phyloP scores from a whole-genome alignment of 2,329 filamentous ascomycete genomes.

The Amphichorda felina region DNA sequence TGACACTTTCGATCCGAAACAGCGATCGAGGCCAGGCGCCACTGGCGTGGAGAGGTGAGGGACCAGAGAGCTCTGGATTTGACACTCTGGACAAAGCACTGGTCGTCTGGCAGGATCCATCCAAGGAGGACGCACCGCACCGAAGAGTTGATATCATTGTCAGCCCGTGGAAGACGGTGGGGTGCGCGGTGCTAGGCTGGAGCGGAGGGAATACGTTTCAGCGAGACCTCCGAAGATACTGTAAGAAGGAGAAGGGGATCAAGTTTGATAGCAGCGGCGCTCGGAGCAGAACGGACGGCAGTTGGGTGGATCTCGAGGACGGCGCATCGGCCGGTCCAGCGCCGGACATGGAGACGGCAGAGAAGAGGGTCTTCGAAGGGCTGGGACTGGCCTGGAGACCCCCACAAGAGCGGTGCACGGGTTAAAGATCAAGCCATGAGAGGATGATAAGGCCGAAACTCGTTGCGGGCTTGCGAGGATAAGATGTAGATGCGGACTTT shows the following conservation, averaged over 20 bases:
- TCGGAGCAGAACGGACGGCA: constrained; percentile 51
- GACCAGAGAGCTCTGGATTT: constrained; percentile 47
- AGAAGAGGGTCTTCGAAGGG: constrained; percentile 69
- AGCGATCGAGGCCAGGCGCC: constrained; percentile 59
- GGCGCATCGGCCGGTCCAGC: constrained; percentile 25
- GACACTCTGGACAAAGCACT: constrained; percentile 86
- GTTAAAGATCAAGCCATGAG: constrained; percentile 21
- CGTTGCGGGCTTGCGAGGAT: too few species aligned
- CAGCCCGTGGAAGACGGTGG: constrained; percentile 76
- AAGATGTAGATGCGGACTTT: not conserved
- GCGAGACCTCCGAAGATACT: constrained; percentile 71
- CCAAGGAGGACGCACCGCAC: constrained; percentile 35
- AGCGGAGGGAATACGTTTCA: constrained; percentile 82
- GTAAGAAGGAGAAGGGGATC: constrained; percentile 56
- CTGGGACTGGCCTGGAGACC: constrained; percentile 57
- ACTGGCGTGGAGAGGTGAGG: constrained; percentile 37
- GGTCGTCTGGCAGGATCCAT: constrained; percentile 66
- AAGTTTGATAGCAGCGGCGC: constrained; percentile 92
- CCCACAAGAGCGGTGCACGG: constrained; percentile 57
- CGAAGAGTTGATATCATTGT: constrained; percentile 88
- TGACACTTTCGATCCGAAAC: constrained; percentile 57
- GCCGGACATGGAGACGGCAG: constrained; percentile 58
- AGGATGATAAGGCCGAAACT: not conserved
- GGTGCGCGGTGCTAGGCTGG: constrained; percentile 85
- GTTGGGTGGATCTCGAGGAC: constrained; percentile 61